Conservation (phyloP, 441 rosid species). For the Populus hybrid region DNA sequence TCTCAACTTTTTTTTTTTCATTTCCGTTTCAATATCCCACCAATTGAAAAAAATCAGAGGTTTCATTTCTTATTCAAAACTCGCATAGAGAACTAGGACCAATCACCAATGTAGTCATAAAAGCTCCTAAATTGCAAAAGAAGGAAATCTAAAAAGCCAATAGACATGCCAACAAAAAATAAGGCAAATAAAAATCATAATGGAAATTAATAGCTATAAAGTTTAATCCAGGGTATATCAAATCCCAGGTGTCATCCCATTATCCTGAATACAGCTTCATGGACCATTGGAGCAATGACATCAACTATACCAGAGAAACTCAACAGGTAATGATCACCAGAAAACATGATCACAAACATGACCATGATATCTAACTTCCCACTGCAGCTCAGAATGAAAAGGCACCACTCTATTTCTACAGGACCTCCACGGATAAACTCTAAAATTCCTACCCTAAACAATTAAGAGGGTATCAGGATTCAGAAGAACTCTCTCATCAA, state of each 20-base stretch:
- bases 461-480: neutral
- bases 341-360: neutral
- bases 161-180: neutral
- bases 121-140: conserved; percentile 2
- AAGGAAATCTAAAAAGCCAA: neutral
- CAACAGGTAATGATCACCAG: neutral
- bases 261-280: neutral
- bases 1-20: neutral
- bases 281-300: neutral
- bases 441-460: neutral
- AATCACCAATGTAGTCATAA: neutral
- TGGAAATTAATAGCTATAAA: neutral
- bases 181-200: neutral
- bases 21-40: neutral
- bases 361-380: neutral
- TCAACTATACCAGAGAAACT: neutral
- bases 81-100: neutral
- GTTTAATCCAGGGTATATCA: neutral
- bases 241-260: neutral
- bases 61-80: neutral
- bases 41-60: neutral
- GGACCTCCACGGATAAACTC: neutral
- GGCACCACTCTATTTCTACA: neutral
- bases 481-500: neutral
- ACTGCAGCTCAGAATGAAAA: conserved; percentile 2